Percentiles rank a stretch among this genome's conserved stretches.
phyloP scores from a whole-genome alignment of 1,139 yeast genomes.

The Schwanniomyces etchellsii region DNA sequence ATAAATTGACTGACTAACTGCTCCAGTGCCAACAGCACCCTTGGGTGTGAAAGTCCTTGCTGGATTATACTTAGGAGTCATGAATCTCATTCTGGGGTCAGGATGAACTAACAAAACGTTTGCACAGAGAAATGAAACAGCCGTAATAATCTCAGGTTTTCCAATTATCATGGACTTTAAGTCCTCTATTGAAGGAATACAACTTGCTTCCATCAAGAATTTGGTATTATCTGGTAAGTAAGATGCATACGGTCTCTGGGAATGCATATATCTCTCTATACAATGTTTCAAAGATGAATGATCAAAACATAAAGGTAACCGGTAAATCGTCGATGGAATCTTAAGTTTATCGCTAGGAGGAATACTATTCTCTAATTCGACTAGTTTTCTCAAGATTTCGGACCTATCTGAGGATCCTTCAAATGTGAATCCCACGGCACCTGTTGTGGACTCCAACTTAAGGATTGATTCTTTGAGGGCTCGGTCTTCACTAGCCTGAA shows the following conservation, averaged over 20 bases:
- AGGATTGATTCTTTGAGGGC: slow-evolving; percentile 3
- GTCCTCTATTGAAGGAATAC: slow-evolving; percentile 18
- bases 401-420: slow-evolving; percentile 15
- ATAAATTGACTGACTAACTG: slow-evolving; percentile 30
- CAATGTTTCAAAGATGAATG: slow-evolving; percentile 26
- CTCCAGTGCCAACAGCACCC: slow-evolving; percentile 29
- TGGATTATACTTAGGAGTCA: slow-evolving; percentile 31
- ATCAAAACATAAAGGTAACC: slow-evolving; percentile 25
- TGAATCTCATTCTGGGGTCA: slow-evolving; percentile 28
- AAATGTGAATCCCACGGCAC: slow-evolving; percentile 23
- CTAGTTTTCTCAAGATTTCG: slow-evolving; percentile 13
- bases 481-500: too few species aligned
- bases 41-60: slow-evolving; percentile 33
- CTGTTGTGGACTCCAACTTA: slow-evolving; percentile 18
- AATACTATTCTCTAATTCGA: slow-evolving; percentile 16
- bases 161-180: slow-evolving; percentile 24
- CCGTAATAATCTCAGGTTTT: slow-evolving; percentile 25
- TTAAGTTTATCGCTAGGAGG: slow-evolving; percentile 24
- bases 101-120: slow-evolving; percentile 25
- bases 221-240: slow-evolving; percentile 28
- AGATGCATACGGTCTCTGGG: slow-evolving; percentile 32
- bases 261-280: slow-evolving; percentile 25
- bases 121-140: slow-evolving; percentile 34
- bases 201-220: slow-evolving; percentile 25
- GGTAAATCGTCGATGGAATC: slow-evolving; percentile 23